Base-by-base conservation (phyloP, 148 eudicot genomes). In the Rhododendron molle region DNA sequence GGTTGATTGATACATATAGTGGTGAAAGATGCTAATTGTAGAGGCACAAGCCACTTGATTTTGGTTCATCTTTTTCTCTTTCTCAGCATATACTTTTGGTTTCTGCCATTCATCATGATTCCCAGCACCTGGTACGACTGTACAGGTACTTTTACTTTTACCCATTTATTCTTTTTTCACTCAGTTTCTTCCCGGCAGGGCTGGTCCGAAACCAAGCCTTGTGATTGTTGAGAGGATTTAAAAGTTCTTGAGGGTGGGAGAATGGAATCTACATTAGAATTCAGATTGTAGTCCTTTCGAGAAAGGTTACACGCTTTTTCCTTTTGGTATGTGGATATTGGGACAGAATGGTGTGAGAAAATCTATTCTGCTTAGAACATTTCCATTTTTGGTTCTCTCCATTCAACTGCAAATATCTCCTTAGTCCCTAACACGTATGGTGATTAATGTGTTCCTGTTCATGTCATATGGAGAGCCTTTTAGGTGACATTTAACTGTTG, bases 61-160 rank as follows among this genome's bases (percentile, higher is more conserved):
- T 76, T 74, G 86, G 86, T 84, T 72, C 67, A 10, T 54, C 20
- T 34, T 74, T 52, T 36, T 84, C 50, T 36, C 81, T 46, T 83
- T 73, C 46, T 50, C 23, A 23, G 38, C 56, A 26, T 73, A 46
- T 83, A 34, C 34, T 54, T 84, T 38, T 36, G 32, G 32, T 84
- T 74, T 54, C 67, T 50, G 80, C 49, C 69, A 50, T 83, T 83
- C 77, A 49, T 49, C 32, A 13, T 83, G 85, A 32, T 83, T 83
- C n/a, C 80, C 71, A 73, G 58, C 81, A 46, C 52, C 15, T 50
- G 7, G 23, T 76, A 40, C 44, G 8, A 40, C 44, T 0, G 44
- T 40, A 54, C 71, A 84, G 81, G 81, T 38, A 23, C 72, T 52
- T 7, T 84, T 74, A 46, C 50, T 23, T 69, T 74, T 76, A 52